A percentile compares a stretch with the other conserved stretches of the same genome.
These are phyloP conservation scores for Neonothopanus nambi DNA, from an alignment of 1,284 basidiomycete species.

Conservation along the genomic window DNA sequence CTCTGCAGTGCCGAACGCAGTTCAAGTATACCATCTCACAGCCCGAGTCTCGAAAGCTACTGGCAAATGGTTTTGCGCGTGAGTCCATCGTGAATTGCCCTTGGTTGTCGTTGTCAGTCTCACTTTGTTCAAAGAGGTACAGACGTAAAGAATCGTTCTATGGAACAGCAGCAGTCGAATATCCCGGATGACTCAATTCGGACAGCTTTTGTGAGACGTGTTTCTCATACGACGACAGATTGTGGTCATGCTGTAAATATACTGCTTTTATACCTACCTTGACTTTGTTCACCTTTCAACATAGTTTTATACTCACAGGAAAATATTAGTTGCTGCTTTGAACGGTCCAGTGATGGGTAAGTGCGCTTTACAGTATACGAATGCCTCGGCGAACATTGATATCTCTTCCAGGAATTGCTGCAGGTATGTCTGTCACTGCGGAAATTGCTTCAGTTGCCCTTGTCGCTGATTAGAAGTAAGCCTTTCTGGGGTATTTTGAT, in stretches of 20 bases:
- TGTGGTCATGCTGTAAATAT: slow-evolving; percentile 60
- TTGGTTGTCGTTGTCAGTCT: not conserved
- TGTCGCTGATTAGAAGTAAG: slow-evolving; percentile 31
- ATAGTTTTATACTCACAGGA: slow-evolving; percentile 65
- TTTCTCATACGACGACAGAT: slow-evolving; percentile 56
- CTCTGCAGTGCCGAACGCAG: not conserved
- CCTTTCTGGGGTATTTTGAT: slow-evolving; percentile 71
- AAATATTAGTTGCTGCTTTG: slow-evolving; percentile 65
- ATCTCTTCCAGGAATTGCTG: slow-evolving; percentile 55
- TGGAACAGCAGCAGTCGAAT: slow-evolving; percentile 19
- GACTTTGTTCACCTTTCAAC: not conserved
- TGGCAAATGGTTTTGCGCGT: slow-evolving; percentile 76
- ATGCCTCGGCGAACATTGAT: too few species aligned
- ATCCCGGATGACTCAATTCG: slow-evolving; percentile 32
- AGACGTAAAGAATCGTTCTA: slow-evolving; percentile 42
- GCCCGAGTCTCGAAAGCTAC: slow-evolving; percentile 41
- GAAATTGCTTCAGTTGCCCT: not conserved
- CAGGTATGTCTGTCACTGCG: slow-evolving; percentile 41
- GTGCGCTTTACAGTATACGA: slow-evolving; percentile 11
- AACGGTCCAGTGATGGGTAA: slow-evolving; percentile 75
- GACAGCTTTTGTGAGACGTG: slow-evolving; percentile 41
- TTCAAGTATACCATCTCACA: not conserved
- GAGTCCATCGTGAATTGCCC: slow-evolving; percentile 25
- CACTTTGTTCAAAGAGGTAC: slow-evolving; percentile 44
- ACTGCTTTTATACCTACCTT: not conserved